Base-by-base conservation (phyloP, 73 alveolate species). In the Blepharisma stoltei region DNA sequence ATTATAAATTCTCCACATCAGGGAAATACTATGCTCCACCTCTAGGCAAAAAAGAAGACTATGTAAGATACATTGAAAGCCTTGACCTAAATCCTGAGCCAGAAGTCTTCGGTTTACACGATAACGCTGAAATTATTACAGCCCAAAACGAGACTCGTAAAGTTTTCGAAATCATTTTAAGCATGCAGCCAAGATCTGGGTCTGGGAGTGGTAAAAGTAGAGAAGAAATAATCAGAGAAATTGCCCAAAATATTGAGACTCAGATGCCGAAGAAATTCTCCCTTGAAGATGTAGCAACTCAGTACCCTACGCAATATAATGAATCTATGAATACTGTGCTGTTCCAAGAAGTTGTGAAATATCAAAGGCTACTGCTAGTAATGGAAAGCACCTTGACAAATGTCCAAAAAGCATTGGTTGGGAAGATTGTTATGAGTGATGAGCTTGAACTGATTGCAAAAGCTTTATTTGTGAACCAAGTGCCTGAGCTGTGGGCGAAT, bases 81-180 rank as follows among this genome's bases (percentile, higher is more conserved):
- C 88, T 98, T 37, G 99, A 99, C 52, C 92, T 93, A 9, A 90
- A 92, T 75, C 98, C 99, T 54, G 97, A 94, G 18, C 99, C 99
- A 6, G 99, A 97, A 77, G 99, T 97, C 20, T 98, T 98, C 86
- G 99, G 99, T 70, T 88, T 98, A 25, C 99, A 98, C 82, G 97
- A 96, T 83, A 98, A 98, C 79, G 99, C 99, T 41, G 99, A 97
- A 88, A 94, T 98, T 67, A 98, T 99, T 6, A 97, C 99, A 49
- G 98, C 99, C 7, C 93, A 96, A 81, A 89, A 87, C 55, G 98
- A 94, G 82, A 95, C 99, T 54, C 83, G 98, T 52, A 92, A 86
- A 43, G 78, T 95, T 49, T 89, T 95, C 44, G 99, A 95, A 70
- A 94, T 97, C n/a, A 90, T 96, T 55, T 83, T 95, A 70, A 79